A percentile compares a stretch with the other conserved stretches of the same genome.
Conservation (phyloP, 176 grass and related monocot species). For the Oryza nivara region DNA sequence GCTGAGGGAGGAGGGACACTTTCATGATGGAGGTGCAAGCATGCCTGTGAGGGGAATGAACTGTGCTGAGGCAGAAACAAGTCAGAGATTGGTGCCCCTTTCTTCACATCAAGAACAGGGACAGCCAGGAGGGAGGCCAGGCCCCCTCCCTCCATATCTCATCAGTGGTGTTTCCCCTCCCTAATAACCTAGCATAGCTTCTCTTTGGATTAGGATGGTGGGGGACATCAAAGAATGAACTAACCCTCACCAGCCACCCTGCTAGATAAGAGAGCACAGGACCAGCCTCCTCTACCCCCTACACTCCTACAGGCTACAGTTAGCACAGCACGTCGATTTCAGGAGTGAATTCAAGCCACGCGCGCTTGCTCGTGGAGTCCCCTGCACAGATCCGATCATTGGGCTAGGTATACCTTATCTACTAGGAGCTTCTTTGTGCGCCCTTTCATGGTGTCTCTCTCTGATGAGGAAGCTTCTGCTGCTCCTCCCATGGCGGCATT, state of each 20-base stretch:
- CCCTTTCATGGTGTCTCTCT: background rate
- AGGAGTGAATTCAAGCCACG: background rate
- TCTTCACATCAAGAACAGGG: constrained; percentile 17
- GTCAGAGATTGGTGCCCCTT: background rate
- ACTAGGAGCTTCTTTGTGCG: background rate
- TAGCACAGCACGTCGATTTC: background rate
- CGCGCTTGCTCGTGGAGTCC: background rate
- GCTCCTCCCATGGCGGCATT: background rate
- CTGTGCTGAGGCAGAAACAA: constrained; percentile 16
- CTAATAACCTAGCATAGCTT: constrained; percentile 2
- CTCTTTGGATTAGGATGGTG: constrained; percentile 39
- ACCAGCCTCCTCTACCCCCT: background rate
- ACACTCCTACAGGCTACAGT: background rate
- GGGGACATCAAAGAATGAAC: constrained; percentile 23
- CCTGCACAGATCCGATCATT: background rate
- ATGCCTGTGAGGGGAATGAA: constrained; percentile 23
- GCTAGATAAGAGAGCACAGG: constrained; percentile 18
- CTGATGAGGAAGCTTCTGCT: background rate
- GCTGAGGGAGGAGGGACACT: background rate
- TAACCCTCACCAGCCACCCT: background rate
- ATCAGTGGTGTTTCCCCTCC: background rate
- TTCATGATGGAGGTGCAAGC: constrained; percentile 26
- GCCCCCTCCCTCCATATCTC: background rate
- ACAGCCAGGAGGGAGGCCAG: background rate
- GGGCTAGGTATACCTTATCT: background rate